Conservation (phyloP, 139 green algal genomes). For the Closterium sp. region DNA sequence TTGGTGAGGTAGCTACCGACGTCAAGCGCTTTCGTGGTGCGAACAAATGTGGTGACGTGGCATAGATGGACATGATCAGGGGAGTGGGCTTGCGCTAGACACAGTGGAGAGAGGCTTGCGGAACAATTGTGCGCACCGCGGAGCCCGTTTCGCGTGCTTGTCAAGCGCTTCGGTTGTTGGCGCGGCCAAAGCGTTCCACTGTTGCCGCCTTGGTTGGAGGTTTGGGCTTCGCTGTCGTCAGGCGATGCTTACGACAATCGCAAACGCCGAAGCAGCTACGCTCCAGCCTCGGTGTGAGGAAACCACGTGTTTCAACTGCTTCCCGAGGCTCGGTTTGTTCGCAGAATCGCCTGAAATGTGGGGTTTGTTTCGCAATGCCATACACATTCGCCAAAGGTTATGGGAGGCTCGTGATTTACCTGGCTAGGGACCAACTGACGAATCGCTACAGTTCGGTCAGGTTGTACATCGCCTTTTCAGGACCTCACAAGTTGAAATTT, state of each 20-base stretch:
- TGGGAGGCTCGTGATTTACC: neutral
- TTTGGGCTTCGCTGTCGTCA: neutral
- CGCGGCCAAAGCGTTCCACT: neutral
- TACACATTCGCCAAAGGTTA: neutral
- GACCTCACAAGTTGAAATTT: no score
- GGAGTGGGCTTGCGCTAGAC: neutral
- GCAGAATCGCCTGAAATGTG: neutral
- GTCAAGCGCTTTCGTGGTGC: neutral
- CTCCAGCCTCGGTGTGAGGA: neutral
- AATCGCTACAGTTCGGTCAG: neutral
- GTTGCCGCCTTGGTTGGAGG: neutral
- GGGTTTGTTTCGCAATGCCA: neutral
- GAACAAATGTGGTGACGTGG: neutral
- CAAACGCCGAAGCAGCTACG: neutral
- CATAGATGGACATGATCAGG: neutral
- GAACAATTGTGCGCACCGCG: neutral
- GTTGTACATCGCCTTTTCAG: no score
- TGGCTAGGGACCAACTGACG: neutral
- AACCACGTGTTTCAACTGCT: neutral
- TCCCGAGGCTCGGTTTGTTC: neutral
- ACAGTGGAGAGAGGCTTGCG: neutral
- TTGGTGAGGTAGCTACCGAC: neutral
- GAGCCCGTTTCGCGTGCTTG: neutral
- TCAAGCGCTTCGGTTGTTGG: neutral
- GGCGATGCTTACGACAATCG: neutral